Conservation (phyloP, 306 rosid genomes). For the Purshia tridentata region DNA sequence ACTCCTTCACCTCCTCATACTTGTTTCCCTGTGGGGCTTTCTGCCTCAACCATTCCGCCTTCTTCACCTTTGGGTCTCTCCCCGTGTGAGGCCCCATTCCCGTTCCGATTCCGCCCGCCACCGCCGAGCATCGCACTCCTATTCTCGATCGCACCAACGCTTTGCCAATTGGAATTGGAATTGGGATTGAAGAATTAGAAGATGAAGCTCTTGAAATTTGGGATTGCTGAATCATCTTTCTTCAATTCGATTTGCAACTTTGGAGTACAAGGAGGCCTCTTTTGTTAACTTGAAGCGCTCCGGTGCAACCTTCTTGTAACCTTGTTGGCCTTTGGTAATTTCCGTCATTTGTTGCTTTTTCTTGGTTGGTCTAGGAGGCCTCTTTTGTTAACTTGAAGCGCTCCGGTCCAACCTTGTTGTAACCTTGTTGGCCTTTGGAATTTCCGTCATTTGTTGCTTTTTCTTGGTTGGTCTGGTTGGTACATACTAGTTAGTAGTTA, state of each 20-base stretch:
- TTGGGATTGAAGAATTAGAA: neutral
- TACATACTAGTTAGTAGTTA: too few relatives aligned
- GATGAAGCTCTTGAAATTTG: neutral
- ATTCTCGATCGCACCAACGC: neutral
- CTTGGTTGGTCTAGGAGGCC: too few relatives aligned
- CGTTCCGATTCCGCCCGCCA: neutral
- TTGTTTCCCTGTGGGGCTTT: conserved; percentile 76
- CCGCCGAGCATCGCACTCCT: conserved; percentile 12
- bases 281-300: neutral
- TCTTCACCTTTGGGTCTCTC: conserved; percentile 72
- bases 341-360: too few relatives aligned
- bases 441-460: neutral
- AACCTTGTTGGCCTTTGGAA: neutral
- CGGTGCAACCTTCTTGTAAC: conserved; percentile 1
- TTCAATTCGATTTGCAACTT: too few relatives aligned
- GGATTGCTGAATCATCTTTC: neutral
- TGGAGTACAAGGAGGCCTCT: neutral
- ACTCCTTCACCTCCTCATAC: conserved; percentile 53
- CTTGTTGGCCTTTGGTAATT: too few relatives aligned
- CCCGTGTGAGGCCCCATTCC: conserved; percentile 67
- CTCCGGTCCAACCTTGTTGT: neutral
- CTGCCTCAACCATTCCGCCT: conserved; percentile 86
- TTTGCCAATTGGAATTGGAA: too few relatives aligned
- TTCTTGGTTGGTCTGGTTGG: neutral
- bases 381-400: neutral